phyloP scores from a whole-genome alignment of 1,284 basidiomycete genomes.

The Apiotrichum sp. region DNA sequence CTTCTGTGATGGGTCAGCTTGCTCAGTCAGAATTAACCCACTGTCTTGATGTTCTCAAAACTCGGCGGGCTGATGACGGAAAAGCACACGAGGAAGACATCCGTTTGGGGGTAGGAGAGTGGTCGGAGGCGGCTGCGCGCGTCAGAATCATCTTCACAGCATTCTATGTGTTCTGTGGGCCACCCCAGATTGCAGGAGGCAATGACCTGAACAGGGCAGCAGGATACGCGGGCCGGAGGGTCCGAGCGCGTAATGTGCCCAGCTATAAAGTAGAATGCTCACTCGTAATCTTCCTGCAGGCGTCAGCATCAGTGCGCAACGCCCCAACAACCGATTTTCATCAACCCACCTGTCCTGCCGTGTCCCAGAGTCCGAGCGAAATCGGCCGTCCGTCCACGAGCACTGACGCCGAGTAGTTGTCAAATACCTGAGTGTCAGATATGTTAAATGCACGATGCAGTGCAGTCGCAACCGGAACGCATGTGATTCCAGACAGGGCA shows the following conservation, averaged over 20 bases:
- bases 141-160: not conserved
- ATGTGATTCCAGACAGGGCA: not conserved
- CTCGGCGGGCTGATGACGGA: conserved; percentile 93
- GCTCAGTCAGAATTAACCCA: conserved; percentile 4
- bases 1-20: conserved; percentile 12
- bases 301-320: not conserved
- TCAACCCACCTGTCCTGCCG: conserved; percentile 52
- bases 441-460: too few species aligned
- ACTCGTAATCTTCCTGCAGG: conserved; percentile 67
- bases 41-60: conserved; percentile 65
- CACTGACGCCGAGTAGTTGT: conserved; percentile 57
- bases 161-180: not conserved
- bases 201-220: too few species aligned
- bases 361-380: conserved; percentile 50
- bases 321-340: too few species aligned
- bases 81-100: conserved; percentile 99
- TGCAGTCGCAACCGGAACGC: too few species aligned
- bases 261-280: conserved; percentile 3
- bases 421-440: conserved; percentile 30
- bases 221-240: too few species aligned
- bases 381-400: conserved; percentile 99
- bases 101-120: conserved; percentile 98
- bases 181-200: not conserved
- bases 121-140: conserved; percentile 81
- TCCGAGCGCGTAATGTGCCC: too few species aligned